Evolutionary conservation across 1,139 yeast species (phyloP), one percentile per base, ranked within the genome.

Genomic region (Tardiomyces blankii): DNA sequence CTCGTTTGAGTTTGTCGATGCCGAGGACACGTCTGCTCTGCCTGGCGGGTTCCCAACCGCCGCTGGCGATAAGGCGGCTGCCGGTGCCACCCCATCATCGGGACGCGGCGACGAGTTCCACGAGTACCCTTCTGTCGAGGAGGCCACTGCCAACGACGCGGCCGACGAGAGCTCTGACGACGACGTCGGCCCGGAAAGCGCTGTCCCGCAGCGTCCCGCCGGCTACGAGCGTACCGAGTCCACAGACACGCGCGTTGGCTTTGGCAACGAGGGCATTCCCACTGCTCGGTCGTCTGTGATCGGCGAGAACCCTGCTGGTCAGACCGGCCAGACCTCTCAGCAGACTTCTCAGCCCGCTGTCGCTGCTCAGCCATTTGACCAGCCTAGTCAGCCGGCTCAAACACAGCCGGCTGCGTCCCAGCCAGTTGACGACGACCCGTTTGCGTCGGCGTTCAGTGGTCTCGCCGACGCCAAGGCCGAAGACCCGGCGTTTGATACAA

Each of bases 1-100:
- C 42, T 60, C 66, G 23, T 60, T 54, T 45, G 67, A 63, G 51
- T 60, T 58, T 49, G 65, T 60, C 5, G 60, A 57, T 40, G 63
- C 62, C 39, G 57, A 51, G 30, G 57, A 54, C 18, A 18, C 50
- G 39, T 11, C 38, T 27, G 30, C 3, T 13, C 25, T 16, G 40
- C 40, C 28, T 27, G 25, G 12, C 16, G 21, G 18, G 12, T 21
- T 39, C 14, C 19, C 40, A 12, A 62, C 9, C 69, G 35, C 68
- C 49, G 69, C 54, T 43, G 66, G 25, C 25, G 14, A 16, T 6
- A 16, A 16, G 23, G n/a, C 25, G 9, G 30, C 30, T 18, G 9
- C 6, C 32, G 32, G 8, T 16, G 1, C n/a, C 12, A 7, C 18
- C 3, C 11, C 9, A 18, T 11, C 18, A 12, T 7, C 14, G 12